Evolutionary conservation across 1,284 basidiomycete species (phyloP).

Genomic region (Leccinum fallax): DNA sequence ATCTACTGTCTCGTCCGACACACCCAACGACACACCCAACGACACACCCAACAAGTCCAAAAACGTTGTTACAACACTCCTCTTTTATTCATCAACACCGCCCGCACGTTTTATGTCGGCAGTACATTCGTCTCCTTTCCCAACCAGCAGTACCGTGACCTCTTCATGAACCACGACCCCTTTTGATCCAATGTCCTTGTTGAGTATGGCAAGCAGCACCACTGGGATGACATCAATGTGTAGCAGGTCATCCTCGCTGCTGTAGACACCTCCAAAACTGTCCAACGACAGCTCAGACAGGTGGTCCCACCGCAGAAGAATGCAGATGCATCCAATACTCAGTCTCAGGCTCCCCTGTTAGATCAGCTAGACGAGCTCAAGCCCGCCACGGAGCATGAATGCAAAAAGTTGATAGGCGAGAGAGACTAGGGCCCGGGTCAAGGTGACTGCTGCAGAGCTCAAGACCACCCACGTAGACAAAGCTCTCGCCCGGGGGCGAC

Average conservation of each 20-base stretch:
- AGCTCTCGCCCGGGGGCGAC: conserved; percentile 4
- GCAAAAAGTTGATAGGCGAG: too few relatives aligned
- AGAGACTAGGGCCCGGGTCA: too few relatives aligned
- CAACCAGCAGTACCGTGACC: conserved; percentile 73
- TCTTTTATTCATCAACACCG: conserved; percentile 61
- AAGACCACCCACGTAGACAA: conserved; percentile 39
- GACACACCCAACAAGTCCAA: conserved; percentile 45
- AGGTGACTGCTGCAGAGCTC: conserved; percentile 43
- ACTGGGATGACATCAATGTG: conserved; percentile 74
- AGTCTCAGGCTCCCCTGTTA: too few relatives aligned
- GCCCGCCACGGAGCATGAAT: too few relatives aligned
- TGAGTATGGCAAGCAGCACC: conserved; percentile 77
- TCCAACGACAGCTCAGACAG: too few relatives aligned
- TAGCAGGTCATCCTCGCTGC: conserved; percentile 47
- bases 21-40: conserved; percentile 22
- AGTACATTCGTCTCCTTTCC: conserved; percentile 77
- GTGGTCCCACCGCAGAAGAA: too few relatives aligned
- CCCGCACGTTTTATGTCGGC: conserved; percentile 77
- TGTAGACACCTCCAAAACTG: too few relatives aligned
- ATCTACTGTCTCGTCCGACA: conserved; percentile 37
- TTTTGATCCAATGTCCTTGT: conserved; percentile 69
- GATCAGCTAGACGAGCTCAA: too few relatives aligned
- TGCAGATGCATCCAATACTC: too few relatives aligned
- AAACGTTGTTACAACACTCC: conserved; percentile 51
- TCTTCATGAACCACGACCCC: conserved; percentile 61